A percentile compares a stretch with the other conserved stretches of the same genome.
phyloP scores from a whole-genome alignment of 2,329 filamentous ascomycete genomes.

The Fonsecaea erecta region DNA sequence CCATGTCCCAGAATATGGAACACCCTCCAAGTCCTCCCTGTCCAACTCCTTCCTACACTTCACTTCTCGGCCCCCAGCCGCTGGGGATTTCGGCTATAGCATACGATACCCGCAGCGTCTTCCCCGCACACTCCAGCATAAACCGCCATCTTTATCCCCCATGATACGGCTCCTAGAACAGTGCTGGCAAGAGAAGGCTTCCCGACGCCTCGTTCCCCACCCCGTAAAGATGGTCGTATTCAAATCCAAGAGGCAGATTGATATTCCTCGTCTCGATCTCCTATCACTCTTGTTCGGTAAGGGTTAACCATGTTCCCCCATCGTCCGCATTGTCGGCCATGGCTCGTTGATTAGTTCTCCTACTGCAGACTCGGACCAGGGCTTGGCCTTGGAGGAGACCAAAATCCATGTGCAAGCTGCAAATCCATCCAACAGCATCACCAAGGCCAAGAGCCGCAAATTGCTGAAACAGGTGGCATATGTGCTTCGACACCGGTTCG shows the following conservation, averaged over 20 bases:
- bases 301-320: not conserved
- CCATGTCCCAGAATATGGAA: not conserved
- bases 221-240: not conserved
- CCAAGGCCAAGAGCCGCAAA: not conserved
- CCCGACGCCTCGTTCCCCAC: not conserved
- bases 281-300: not conserved
- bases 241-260: not conserved
- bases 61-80: not conserved
- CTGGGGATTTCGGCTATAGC: not conserved
- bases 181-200: not conserved
- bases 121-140: not conserved
- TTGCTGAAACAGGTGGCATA: not conserved
- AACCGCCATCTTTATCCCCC: no score
- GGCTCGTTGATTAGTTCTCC: not conserved
- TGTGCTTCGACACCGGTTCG: not conserved
- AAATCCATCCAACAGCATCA: not conserved
- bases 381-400: not conserved
- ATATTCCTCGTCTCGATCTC: not conserved
- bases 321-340: not conserved
- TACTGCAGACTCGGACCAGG: not conserved
- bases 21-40: no score
- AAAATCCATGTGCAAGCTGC: slow-evolving; percentile 1
- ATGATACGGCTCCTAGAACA: not conserved
- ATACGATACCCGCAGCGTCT: not conserved
- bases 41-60: not conserved